Evolutionary conservation across 139 green algal genomes (phyloP), one percentile per base, ranked within the genome.

Genomic region (Chlamydomonas eustigma): DNA sequence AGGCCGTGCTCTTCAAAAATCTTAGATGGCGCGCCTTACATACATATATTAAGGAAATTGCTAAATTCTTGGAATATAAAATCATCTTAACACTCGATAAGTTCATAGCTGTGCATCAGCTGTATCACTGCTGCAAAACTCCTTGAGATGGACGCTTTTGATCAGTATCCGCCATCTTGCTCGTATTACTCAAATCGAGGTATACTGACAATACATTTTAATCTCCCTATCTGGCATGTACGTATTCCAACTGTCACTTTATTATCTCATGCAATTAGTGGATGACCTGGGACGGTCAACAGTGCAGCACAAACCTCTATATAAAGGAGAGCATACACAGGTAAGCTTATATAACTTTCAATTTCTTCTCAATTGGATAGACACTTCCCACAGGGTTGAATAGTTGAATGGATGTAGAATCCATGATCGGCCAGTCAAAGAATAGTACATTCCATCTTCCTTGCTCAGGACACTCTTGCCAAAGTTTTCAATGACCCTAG

Each of bases 251-350:
- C 44, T 22, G 44, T 58, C 44, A 12, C 12, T 22, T 12, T 22
- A 58, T 58, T 22, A 58, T 28, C 44, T 58, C 44, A 58, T 58
- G 44, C 12, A 58, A 12, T 58, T 58, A 66, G 78, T 58, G 22
- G 74, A 80, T 51, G 79, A 84, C 50, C 8, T 84, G 28, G 79
- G 74, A 2, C 67, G 69, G 25, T 37, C 79, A 3, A 64, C 71
- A 31, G 3, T 66, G 24, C 79, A 78, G 58, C 75, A 80, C 70
- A 80, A 76, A 37, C 75, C 74, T 0, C 52, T 84, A 3, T 63
- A 65, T 8, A 84, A 84, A 37, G 79, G 79, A 28, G 52, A 76
- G 22, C 50, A 76, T 63, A 66, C 69, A 28, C 79, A 84, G 75
- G 1, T 51, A 2, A 71, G 28, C 44, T 8, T 34, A 33, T 31